Base-by-base conservation (phyloP, 1,284 basidiomycete species). In the Sporisorium scitamineum region DNA sequence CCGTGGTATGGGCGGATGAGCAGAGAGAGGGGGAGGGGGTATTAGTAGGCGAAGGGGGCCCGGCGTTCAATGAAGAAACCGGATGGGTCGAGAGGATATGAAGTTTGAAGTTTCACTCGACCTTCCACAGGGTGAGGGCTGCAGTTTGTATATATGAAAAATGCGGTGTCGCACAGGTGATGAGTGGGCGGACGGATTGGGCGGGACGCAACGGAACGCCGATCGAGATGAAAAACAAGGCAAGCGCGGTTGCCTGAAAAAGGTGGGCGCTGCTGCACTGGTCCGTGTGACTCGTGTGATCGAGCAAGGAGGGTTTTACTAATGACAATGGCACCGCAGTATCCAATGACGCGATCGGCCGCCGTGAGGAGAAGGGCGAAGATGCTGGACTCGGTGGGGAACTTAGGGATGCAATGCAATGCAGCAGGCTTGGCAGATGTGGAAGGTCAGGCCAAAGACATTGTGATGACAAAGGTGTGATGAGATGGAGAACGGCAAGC, bases 61-160 rank as follows among this genome's bases (percentile, higher is more conserved):
- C 32, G 51, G 51, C 51, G 51, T 50, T 31, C n/a, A 50, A 50
- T 50, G 27, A 50, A n/a, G 27, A 50, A 20, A n/a, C 27, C 20
- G 29, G 51, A 22, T 52, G 34, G 51, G 31, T 24, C 32, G n/a
- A 34, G n/a, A 22, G 18, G 31, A 11, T 16, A 51, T 31, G 50
- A 51, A 34, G 29, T 27, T 39, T 48, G 47, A 18, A 14, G n/a
- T 16, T 29, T 29, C 26, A 10, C 47, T 47, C 20, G 24, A 54
- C 26, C 31, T 31, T 42, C 20, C 54, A 13, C 44, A 47, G 20
- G n/a, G 47, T 9, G 16, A 50, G 48, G 29, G 48, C 27, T 50
- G 48, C 48, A 50, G 48, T 39, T 22, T n/a, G 34, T 48, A 37
- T 24, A 39, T 39, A 39, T 53, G 52, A 53, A 27, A n/a, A 37